phyloP scores from a whole-genome alignment of 345 rosid genomes.

The Diplotaxis tenuifolia region DNA sequence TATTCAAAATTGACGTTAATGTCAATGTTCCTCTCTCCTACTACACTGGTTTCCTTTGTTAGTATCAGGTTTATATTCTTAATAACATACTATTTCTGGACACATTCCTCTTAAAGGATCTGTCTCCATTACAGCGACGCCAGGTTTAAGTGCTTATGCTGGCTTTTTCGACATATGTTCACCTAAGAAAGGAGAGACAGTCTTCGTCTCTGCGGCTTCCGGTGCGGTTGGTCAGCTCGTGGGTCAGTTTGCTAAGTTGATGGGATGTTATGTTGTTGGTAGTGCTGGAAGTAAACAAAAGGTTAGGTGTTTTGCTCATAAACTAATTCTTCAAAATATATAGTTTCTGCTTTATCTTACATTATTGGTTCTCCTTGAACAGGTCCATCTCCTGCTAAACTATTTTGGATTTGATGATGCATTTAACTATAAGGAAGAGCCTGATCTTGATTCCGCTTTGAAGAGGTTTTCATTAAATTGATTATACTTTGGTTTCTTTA shows the following conservation, averaged over 20 bases:
- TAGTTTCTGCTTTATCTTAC: neutral
- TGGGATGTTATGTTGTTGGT: conserved; percentile 53
- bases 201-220: conserved; percentile 51
- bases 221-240: conserved; percentile 67
- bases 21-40: conserved; percentile 54
- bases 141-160: conserved; percentile 55
- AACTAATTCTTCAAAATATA: no score
- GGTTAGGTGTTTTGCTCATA: conserved; percentile 30
- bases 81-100: no score
- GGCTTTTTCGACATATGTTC: conserved; percentile 50
- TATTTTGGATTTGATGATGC: conserved; percentile 61
- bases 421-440: conserved; percentile 58
- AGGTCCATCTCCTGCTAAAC: conserved; percentile 46
- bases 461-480: conserved; percentile 40
- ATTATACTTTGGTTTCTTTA: no score
- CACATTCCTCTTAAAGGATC: neutral
- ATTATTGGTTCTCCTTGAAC: neutral
- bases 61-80: neutral
- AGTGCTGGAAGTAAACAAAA: conserved; percentile 9
- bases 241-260: conserved; percentile 55
- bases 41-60: conserved; percentile 57
- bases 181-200: conserved; percentile 52
- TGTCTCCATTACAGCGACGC: conserved; percentile 36
- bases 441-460: conserved; percentile 42
- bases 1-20: conserved; percentile 41